Evolutionary conservation across 2,329 filamentous ascomycete species (phyloP).

Genomic region (Phialophora chinensis): DNA sequence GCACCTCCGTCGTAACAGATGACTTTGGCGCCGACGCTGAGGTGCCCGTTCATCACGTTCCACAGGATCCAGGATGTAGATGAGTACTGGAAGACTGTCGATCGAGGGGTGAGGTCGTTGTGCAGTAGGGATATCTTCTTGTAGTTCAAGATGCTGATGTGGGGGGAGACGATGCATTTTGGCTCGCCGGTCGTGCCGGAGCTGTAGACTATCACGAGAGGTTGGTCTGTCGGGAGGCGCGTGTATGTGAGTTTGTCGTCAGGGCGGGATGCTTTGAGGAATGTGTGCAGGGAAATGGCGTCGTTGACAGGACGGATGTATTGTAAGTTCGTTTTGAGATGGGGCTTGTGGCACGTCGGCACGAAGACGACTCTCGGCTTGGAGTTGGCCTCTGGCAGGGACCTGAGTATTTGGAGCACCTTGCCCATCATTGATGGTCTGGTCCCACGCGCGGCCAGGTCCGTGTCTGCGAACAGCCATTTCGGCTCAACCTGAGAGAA

Average conservation of each 20-base stretch:
- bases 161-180: constrained; percentile 55
- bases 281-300: constrained; percentile 39
- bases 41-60: constrained; percentile 53
- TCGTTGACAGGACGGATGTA: constrained; percentile 22
- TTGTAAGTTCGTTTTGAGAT: constrained; percentile 21
- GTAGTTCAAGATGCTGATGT: constrained; percentile 52
- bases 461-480: constrained; percentile 55
- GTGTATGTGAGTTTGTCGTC: constrained; percentile 47
- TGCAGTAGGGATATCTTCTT: constrained; percentile 52
- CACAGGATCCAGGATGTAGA: constrained; percentile 57
- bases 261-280: constrained; percentile 43
- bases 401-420: constrained; percentile 69
- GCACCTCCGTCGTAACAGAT: constrained; percentile 55
- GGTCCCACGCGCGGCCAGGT: constrained; percentile 78
- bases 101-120: constrained; percentile 49
- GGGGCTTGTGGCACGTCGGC: constrained; percentile 31
- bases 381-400: constrained; percentile 54
- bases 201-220: constrained; percentile 53
- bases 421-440: constrained; percentile 74
- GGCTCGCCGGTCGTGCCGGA: constrained; percentile 53
- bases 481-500: constrained; percentile 50
- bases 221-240: constrained; percentile 50
- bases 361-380: constrained; percentile 31
- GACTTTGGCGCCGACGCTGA: constrained; percentile 50
- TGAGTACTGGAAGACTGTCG: constrained; percentile 55